A percentile compares a stretch with the other conserved stretches of the same genome.
These are phyloP conservation scores for Cicer judaicum DNA, from an alignment of 306 rosid genomes.

Conservation along the genomic window DNA sequence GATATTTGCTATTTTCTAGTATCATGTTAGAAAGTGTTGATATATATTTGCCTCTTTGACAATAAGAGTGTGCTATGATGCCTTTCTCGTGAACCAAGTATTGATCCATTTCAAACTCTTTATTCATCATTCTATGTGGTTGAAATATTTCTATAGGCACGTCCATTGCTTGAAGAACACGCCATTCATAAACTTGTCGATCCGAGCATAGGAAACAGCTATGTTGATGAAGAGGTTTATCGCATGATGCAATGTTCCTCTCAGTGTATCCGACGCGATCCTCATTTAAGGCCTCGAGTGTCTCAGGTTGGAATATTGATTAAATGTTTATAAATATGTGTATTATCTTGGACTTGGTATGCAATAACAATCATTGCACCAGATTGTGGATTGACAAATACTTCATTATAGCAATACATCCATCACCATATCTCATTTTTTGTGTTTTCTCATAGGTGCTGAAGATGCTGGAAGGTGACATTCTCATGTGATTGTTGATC, in stretches of 20 bases:
- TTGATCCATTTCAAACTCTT: background rate
- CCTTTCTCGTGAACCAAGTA: background rate
- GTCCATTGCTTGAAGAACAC: slow-evolving; percentile 71
- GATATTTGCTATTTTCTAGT: background rate
- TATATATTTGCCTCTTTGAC: background rate
- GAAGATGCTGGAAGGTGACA: slow-evolving; percentile 86
- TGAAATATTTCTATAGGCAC: slow-evolving; percentile 63
- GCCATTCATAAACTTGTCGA: slow-evolving; percentile 67
- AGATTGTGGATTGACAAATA: too few relatives aligned
- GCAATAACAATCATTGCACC: too few relatives aligned
- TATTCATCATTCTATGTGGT: slow-evolving; percentile 29
- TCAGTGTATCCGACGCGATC: slow-evolving; percentile 74
- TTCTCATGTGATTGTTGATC: slow-evolving; percentile 49
- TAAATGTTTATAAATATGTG: background rate
- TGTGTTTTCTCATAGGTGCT: slow-evolving; percentile 63
- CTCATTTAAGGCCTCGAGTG: slow-evolving; percentile 84
- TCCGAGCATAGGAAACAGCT: slow-evolving; percentile 65
- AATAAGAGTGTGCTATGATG: background rate
- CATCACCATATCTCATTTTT: slow-evolving; percentile 28
- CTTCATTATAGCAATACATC: background rate
- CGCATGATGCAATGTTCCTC: slow-evolving; percentile 84
- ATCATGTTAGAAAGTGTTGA: background rate
- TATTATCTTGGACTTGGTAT: background rate
- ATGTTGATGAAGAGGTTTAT: slow-evolving; percentile 61
- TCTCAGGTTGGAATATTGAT: slow-evolving; percentile 69